A percentile compares a stretch with the other conserved stretches of the same genome.
Conservation (phyloP, 2,329 filamentous ascomycete species). For the Clarireedia paspali region DNA sequence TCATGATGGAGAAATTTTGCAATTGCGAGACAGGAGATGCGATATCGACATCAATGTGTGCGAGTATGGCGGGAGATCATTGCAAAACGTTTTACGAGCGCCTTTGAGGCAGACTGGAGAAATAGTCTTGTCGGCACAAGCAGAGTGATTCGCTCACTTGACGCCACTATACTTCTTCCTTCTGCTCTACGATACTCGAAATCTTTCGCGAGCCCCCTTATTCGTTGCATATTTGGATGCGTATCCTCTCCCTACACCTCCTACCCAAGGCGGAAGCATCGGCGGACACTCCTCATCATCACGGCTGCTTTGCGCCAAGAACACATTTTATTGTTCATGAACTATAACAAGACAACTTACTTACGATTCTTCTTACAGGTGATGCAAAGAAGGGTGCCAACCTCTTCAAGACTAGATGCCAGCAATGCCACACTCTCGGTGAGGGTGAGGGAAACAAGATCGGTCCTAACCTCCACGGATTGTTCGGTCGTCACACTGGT, state of each 20-base stretch:
- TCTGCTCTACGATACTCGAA: neutral
- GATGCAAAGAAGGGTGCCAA: conserved; percentile 93
- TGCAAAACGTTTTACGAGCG: neutral
- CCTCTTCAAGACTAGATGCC: conserved; percentile 99
- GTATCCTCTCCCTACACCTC: neutral
- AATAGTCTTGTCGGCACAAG: neutral
- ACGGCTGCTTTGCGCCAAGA: neutral
- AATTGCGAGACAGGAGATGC: neutral
- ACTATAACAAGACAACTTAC: neutral
- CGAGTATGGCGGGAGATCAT: neutral
- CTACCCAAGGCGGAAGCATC: neutral
- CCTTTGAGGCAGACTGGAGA: neutral
- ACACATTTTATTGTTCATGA: neutral
- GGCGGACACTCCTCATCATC: neutral
- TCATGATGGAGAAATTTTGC: neutral
- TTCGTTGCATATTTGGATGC: too few relatives aligned
- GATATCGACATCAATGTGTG: neutral
- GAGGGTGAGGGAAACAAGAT: conserved; percentile 92
- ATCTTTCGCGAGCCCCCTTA: neutral
- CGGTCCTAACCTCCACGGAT: conserved; percentile 91
- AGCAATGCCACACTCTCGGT: conserved; percentile 97
- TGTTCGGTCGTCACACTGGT: conserved; percentile 94
- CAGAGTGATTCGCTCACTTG: neutral
- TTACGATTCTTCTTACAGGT: conserved; percentile 45
- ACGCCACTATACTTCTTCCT: neutral